Base-by-base conservation (phyloP, 495 filamentous ascomycete species). In the Cladorrhinum samala region DNA sequence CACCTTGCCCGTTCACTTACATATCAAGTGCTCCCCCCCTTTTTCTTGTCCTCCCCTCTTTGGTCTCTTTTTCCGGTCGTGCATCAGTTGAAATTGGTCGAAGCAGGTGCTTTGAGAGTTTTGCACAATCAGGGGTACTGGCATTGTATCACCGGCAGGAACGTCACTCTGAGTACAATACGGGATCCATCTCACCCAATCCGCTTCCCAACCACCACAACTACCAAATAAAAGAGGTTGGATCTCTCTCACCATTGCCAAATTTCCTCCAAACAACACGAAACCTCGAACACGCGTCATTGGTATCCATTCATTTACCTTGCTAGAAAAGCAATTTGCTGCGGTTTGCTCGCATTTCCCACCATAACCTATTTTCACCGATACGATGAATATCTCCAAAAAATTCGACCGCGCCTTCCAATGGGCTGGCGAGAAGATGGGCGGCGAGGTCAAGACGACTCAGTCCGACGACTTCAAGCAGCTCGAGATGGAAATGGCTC, bases 381-480 rank as follows among this genome's bases (percentile, higher is more conserved):
- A 44, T 57, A 75, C 49, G 30, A 95, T 96, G 91, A 89, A 91
- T 71, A 84, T 95, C 75, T 92, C 91, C 73, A 92, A 94, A 79
- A 95, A 95, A 69, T 81, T 97, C 65, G 93, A 89, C 71, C 86
- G 94, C 55, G 84, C 96, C 75, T 95, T 93, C 78, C 93, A 98
- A 86, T 98, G 92, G 92, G 90, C 90, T 9, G 89, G 89, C 50
- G 93, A 98, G 75, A 85, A 90, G 72, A 96, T 98, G 90, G 93
- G 93, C 60, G 83, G 83, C 45, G 93, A 97, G 71, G 81, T 82
- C 64, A 95, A 92, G 73, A 96, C 91, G 11, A 84, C 75, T 64
- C 82, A 89, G 47, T 87, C 90, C 0, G 91, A 98, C 47, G 87
- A 97, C 57, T 97, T 98, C 80, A 96, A 91, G 73, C 81, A 83